Conservation (phyloP, 306 rosid species). For the Dalbergia cultrata region DNA sequence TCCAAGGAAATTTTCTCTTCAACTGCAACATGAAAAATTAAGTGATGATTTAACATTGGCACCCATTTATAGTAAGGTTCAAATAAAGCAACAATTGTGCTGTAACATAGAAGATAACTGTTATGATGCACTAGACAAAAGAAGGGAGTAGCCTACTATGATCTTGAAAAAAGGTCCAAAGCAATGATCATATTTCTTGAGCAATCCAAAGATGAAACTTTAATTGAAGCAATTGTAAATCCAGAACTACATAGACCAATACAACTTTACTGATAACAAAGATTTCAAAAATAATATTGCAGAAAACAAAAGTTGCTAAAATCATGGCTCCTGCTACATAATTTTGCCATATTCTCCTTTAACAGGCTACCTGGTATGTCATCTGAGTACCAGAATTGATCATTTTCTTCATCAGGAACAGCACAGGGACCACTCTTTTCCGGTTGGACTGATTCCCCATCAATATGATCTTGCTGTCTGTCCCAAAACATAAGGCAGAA, state of each 20-base stretch:
- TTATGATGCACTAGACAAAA: constrained; percentile 21
- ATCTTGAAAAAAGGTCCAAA: neutral
- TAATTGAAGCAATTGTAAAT: constrained; percentile 18
- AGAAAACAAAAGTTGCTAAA: too few species aligned
- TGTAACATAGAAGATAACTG: neutral
- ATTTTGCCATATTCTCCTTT: constrained; percentile 18
- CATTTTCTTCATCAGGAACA: constrained; percentile 70
- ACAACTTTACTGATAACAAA: neutral
- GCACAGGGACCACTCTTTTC: constrained; percentile 59
- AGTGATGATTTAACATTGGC: constrained; percentile 40
- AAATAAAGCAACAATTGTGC: constrained; percentile 32
- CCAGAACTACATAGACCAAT: neutral
- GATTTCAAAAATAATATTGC: neutral
- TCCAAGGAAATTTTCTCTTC: constrained; percentile 81
- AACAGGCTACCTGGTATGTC: constrained; percentile 76
- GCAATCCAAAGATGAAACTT: constrained; percentile 16
- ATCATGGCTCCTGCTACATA: constrained; percentile 9
- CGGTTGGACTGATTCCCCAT: constrained; percentile 61
- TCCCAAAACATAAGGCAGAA: constrained; percentile 29
- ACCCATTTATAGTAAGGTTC: constrained; percentile 31
- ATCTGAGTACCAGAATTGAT: constrained; percentile 81
- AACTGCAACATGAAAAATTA: constrained; percentile 60
- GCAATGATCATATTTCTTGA: neutral
- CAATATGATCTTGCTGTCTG: constrained; percentile 82
- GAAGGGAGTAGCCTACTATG: neutral